phyloP scores from a whole-genome alignment of 805 yeast species.

The Candida corydali region DNA sequence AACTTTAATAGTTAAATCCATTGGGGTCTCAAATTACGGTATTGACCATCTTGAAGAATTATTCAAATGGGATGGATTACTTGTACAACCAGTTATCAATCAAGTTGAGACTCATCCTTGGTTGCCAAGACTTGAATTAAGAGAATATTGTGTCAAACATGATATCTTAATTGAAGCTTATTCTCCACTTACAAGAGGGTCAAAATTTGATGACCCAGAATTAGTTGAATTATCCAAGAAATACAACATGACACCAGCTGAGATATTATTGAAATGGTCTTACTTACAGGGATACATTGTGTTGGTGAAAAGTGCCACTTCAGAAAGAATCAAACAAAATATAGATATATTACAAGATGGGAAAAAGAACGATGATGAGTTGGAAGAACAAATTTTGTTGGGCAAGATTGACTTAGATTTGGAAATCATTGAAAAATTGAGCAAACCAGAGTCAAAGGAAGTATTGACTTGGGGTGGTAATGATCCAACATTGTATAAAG shows the following conservation, averaged over 20 bases:
- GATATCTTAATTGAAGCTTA: conserved; percentile 68
- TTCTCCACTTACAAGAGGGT: conserved; percentile 72
- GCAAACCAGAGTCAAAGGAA: conserved; percentile 33
- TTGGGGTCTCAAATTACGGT: conserved; percentile 81
- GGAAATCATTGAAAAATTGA: conserved; percentile 31
- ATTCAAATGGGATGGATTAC: conserved; percentile 49
- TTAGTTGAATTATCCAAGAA: conserved; percentile 47
- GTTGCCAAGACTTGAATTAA: conserved; percentile 42
- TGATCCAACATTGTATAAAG: conserved; percentile 29
- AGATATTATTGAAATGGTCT: conserved; percentile 70
- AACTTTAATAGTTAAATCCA: conserved; percentile 53
- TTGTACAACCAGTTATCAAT: conserved; percentile 57
- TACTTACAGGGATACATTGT: conserved; percentile 68
- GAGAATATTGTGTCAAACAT: conserved; percentile 55
- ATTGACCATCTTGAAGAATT: conserved; percentile 55
- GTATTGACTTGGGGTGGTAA: conserved; percentile 26
- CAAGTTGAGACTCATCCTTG: conserved; percentile 69
- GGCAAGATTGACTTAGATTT: conserved; percentile 39
- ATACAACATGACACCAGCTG: conserved; percentile 51
- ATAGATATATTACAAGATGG: conserved; percentile 44
- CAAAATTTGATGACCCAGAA: conserved; percentile 50
- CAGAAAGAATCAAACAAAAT: conserved; percentile 50
- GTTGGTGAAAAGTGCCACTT: conserved; percentile 60
- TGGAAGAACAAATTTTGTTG: conserved; percentile 18
- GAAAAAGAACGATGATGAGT: conserved; percentile 16